phyloP scores from a whole-genome alignment of 306 rosid species.

The Quercus suber region DNA sequence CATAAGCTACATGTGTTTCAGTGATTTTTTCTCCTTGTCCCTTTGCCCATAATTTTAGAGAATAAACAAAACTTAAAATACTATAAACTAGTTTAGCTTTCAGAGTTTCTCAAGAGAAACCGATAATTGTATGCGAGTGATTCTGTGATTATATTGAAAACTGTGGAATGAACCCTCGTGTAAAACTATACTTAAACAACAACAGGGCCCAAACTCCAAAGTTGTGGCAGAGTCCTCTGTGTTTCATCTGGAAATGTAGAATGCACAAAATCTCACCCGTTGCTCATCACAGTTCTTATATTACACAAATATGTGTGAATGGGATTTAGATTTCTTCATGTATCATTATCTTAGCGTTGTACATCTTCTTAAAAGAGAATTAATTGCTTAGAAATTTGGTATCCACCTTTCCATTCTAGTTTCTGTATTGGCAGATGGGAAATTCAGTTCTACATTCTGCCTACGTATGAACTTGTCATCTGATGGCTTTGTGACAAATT shows the following conservation, averaged over 20 bases:
- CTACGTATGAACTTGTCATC: too few species aligned
- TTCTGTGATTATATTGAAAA: not conserved
- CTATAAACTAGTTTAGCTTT: not conserved
- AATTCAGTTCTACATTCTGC: too few species aligned
- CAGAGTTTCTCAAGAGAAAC: not conserved
- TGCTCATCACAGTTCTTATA: not conserved
- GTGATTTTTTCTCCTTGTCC: too few species aligned
- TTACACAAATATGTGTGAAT: not conserved
- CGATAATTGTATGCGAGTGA: not conserved
- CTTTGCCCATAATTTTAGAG: not conserved
- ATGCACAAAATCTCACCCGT: not conserved
- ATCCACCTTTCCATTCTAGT: too few species aligned
- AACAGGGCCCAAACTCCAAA: not conserved
- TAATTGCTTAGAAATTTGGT: too few species aligned
- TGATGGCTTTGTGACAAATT: too few species aligned
- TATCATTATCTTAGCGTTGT: too few species aligned
- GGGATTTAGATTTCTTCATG: not conserved
- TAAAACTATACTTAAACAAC: not conserved
- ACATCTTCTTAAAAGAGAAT: too few species aligned
- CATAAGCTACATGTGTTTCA: too few species aligned
- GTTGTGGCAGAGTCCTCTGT: not conserved
- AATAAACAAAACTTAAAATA: not conserved
- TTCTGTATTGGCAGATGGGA: too few species aligned
- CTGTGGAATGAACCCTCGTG: too few species aligned
- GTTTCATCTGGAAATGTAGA: not conserved